These are phyloP conservation scores for Magnusiomyces clavatus DNA, from an alignment of 1,139 yeast species.

Conservation along the genomic window DNA sequence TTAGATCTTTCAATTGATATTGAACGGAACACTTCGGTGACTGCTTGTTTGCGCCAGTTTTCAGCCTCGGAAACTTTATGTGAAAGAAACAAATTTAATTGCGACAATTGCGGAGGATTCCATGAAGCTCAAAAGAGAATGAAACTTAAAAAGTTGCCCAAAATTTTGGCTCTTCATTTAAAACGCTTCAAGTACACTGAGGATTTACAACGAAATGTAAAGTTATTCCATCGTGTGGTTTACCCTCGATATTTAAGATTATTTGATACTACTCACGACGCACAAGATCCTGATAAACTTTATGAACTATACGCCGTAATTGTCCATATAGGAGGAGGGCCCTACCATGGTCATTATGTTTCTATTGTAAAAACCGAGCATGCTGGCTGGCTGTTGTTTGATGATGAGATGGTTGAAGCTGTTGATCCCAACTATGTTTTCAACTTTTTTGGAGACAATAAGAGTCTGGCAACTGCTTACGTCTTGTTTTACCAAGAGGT, in stretches of 20 bases:
- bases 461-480: constrained; percentile 88
- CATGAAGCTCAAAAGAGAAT: constrained; percentile 96
- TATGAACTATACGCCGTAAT: constrained; percentile 83
- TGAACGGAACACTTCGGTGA: constrained; percentile 66
- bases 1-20: constrained; percentile 82
- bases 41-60: constrained; percentile 69
- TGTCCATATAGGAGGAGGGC: constrained; percentile 95
- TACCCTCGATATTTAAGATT: constrained; percentile 71
- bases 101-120: constrained; percentile 81
- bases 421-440: constrained; percentile 79
- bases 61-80: constrained; percentile 79
- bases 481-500: constrained; percentile 62
- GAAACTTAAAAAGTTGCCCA: constrained; percentile 71
- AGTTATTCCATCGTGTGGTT: constrained; percentile 75
- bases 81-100: constrained; percentile 84
- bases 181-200: constrained; percentile 91
- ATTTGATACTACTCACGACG: constrained; percentile 64
- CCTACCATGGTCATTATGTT: constrained; percentile 95
- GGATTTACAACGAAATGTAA: constrained; percentile 69
- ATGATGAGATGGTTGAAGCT: constrained; percentile 89
- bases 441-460: constrained; percentile 82
- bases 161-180: constrained; percentile 70
- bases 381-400: constrained; percentile 86
- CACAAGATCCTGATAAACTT: constrained; percentile 43
- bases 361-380: constrained; percentile 72